Conservation (phyloP, 805 yeast genomes). For the Zygotorulaspora sp. region DNA sequence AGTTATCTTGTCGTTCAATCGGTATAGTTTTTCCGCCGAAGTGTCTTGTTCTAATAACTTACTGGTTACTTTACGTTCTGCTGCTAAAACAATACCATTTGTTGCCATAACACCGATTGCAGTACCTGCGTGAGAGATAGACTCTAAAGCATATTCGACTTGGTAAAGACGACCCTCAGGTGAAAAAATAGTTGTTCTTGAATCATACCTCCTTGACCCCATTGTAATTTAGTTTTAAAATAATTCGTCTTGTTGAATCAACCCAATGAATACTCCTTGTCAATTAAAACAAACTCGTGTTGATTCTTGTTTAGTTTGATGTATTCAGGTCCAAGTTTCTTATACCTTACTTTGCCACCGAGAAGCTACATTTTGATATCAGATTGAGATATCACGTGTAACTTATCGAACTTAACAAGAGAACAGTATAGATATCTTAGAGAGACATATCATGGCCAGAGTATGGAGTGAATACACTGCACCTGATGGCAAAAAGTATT, state of each 20-base stretch:
- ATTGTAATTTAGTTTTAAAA: slow-evolving; percentile 29
- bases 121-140: slow-evolving; percentile 96
- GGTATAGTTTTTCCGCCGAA: slow-evolving; percentile 86
- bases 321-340: too few relatives aligned
- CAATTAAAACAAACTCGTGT: too few relatives aligned
- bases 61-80: slow-evolving; percentile 92
- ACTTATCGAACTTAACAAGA: neutral
- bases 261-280: too few relatives aligned
- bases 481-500: slow-evolving; percentile 38
- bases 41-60: slow-evolving; percentile 91
- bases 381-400: neutral
- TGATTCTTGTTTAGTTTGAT: too few relatives aligned
- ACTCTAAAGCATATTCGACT: slow-evolving; percentile 95
- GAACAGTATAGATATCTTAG: too few relatives aligned
- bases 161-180: slow-evolving; percentile 98
- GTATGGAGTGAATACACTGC: slow-evolving; percentile 39
- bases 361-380: slow-evolving; percentile 1
- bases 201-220: slow-evolving; percentile 97
- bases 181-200: slow-evolving; percentile 96
- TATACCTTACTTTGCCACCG: slow-evolving; percentile 14
- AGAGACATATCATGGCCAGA: slow-evolving; percentile 25
- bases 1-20: slow-evolving; percentile 72
- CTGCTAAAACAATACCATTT: slow-evolving; percentile 91
- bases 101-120: slow-evolving; percentile 88
- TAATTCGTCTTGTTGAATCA: too few relatives aligned